phyloP scores from a whole-genome alignment of 257 asterid genomes.

The Ajuga chamaepitys region DNA sequence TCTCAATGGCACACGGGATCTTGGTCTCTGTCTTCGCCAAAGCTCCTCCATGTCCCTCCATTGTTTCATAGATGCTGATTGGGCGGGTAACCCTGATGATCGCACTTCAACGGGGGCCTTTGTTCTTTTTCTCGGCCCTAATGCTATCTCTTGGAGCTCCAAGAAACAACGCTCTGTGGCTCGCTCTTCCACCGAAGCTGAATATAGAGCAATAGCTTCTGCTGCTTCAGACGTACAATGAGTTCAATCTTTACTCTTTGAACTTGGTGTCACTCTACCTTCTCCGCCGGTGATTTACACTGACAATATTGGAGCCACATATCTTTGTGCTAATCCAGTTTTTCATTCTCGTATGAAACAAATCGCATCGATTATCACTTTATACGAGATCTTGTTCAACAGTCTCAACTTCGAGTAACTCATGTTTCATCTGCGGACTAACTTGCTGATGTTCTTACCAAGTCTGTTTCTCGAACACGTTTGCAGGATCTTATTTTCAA shows the following conservation, averaged over 20 bases:
- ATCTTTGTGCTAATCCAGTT: background rate
- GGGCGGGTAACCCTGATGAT: background rate
- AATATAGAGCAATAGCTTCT: background rate
- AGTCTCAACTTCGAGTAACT: background rate
- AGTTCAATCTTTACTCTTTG: background rate
- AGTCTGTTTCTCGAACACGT: background rate
- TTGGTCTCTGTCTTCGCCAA: background rate
- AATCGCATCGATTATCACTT: background rate
- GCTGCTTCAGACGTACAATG: background rate
- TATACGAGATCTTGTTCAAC: background rate
- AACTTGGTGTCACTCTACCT: background rate
- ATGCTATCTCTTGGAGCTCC: background rate
- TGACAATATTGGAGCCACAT: background rate
- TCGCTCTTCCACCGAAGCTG: background rate
- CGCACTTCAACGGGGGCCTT: no score
- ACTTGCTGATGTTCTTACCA: background rate
- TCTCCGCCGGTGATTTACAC: background rate
- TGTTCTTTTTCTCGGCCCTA: background rate
- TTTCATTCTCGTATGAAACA: background rate
- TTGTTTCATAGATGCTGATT: background rate
- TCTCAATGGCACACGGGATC: background rate
- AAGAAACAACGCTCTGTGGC: background rate
- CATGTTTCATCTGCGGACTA: background rate
- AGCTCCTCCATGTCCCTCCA: background rate
- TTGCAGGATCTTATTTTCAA: background rate